Evolutionary conservation across 768 basidiomycete genomes (phyloP).

Genomic region (Fomitopsis pulvina): DNA sequence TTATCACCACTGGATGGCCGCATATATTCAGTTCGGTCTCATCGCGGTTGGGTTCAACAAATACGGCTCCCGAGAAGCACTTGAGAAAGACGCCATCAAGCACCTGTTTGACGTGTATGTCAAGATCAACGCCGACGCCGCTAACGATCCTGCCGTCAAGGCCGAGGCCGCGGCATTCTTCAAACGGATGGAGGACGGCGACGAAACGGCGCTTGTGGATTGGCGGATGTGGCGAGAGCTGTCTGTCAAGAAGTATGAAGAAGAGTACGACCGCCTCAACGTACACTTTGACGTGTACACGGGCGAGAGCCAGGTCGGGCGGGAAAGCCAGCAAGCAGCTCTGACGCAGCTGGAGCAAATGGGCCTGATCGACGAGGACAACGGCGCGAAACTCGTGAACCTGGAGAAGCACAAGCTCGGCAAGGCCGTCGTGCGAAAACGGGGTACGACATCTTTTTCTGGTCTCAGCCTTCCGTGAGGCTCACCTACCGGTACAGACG

Average conservation of each 20-base stretch:
- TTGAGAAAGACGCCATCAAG: conserved; percentile 86
- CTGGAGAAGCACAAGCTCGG: conserved; percentile 87
- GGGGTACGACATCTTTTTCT: conserved; percentile 39
- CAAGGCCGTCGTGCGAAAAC: conserved; percentile 86
- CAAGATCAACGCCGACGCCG: conserved; percentile 84
- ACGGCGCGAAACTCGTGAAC: conserved; percentile 84
- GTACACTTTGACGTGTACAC: conserved; percentile 89
- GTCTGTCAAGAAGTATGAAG: conserved; percentile 83
- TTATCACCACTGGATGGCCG: background rate
- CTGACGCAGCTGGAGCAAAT: conserved; percentile 62
- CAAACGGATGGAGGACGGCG: conserved; percentile 92
- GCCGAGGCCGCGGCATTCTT: conserved; percentile 80
- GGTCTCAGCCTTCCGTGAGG: background rate
- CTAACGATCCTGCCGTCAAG: conserved; percentile 64
- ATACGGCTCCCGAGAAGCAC: conserved; percentile 80
- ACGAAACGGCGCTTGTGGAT: conserved; percentile 73
- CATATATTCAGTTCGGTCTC: conserved; percentile 58
- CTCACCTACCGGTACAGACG: conserved; percentile 45
- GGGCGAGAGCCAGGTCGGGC: conserved; percentile 80
- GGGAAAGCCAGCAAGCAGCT: conserved; percentile 67
- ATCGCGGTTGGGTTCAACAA: conserved; percentile 89
- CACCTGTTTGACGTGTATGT: conserved; percentile 95
- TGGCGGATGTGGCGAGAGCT: conserved; percentile 93
- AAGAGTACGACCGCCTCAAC: conserved; percentile 85
- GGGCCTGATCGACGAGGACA: conserved; percentile 66